phyloP scores from a whole-genome alignment of 495 filamentous ascomycete species.

The Rostrohypoxylon terebratum region DNA sequence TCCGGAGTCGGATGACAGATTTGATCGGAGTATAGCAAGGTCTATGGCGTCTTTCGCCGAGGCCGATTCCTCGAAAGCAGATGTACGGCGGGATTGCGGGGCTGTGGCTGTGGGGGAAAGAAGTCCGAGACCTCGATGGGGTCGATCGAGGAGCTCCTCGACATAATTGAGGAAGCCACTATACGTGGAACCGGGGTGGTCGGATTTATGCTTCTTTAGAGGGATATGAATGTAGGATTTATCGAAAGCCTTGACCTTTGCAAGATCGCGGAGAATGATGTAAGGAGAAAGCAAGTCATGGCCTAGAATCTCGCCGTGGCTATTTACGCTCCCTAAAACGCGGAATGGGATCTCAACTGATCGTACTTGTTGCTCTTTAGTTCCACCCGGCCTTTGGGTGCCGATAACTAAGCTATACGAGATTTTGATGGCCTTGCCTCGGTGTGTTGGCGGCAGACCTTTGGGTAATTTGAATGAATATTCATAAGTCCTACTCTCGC shows the following conservation, averaged over 20 bases:
- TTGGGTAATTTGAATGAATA: conserved; percentile 88
- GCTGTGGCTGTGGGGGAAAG: conserved; percentile 73
- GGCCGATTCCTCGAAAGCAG: conserved; percentile 58
- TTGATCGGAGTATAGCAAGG: conserved; percentile 84
- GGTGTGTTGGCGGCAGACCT: conserved; percentile 88
- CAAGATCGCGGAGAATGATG: conserved; percentile 88
- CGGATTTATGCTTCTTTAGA: conserved; percentile 27
- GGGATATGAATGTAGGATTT: conserved; percentile 38
- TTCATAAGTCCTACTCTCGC: conserved; percentile 86
- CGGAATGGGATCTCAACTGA: conserved; percentile 95
- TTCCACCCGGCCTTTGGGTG: conserved; percentile 83
- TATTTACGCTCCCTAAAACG: conserved; percentile 91
- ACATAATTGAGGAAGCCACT: conserved; percentile 82
- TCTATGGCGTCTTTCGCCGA: conserved; percentile 89
- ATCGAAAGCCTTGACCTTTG: conserved; percentile 68
- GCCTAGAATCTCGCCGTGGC: conserved; percentile 67
- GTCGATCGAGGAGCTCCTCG: conserved; percentile 77
- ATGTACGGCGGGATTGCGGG: conserved; percentile 65
- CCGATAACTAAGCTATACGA: conserved; percentile 92
- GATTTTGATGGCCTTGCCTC: conserved; percentile 94
- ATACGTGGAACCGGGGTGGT: conserved; percentile 51
- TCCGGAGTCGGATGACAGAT: conserved; percentile 67
- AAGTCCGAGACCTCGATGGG: conserved; percentile 69
- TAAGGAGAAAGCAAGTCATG: conserved; percentile 96
- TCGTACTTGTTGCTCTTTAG: conserved; percentile 83